Conservation (phyloP, 768 basidiomycete genomes). For the Mycena sanguinolenta region DNA sequence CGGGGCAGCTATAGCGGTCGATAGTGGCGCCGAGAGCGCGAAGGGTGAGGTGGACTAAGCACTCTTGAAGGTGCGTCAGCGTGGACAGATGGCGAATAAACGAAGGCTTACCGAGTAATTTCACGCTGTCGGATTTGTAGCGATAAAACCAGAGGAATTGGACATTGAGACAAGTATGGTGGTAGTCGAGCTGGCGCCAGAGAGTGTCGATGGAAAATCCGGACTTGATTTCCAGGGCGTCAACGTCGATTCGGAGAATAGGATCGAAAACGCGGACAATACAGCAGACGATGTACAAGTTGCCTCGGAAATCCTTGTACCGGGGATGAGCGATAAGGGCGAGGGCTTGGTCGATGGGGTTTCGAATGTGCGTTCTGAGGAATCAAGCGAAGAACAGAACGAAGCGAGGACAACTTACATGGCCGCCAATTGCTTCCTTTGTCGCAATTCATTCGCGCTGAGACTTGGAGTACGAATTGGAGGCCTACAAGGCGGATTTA, state of each 20-base stretch:
- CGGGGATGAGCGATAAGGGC: background rate
- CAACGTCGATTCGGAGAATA: background rate
- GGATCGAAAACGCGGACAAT: background rate
- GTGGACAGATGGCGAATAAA: background rate
- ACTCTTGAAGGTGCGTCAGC: background rate
- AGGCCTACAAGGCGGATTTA: no score
- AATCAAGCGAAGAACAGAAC: background rate
- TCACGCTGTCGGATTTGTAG: no score
- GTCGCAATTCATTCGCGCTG: background rate
- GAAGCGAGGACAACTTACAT: background rate
- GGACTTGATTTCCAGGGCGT: background rate
- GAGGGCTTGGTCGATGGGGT: background rate
- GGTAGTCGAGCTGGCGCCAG: background rate
- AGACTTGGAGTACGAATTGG: background rate
- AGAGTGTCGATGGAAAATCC: background rate
- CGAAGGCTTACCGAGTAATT: background rate
- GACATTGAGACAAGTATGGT: no score
- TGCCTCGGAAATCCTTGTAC: background rate
- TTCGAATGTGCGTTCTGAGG: background rate
- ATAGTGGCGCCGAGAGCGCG: background rate
- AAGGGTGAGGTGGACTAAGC: background rate
- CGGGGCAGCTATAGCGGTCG: background rate
- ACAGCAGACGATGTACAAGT: background rate
- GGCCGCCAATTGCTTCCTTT: background rate
- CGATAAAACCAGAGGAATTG: no score